Conservation (phyloP, 148 eudicot species). For the Vaccinium macrocarpon region DNA sequence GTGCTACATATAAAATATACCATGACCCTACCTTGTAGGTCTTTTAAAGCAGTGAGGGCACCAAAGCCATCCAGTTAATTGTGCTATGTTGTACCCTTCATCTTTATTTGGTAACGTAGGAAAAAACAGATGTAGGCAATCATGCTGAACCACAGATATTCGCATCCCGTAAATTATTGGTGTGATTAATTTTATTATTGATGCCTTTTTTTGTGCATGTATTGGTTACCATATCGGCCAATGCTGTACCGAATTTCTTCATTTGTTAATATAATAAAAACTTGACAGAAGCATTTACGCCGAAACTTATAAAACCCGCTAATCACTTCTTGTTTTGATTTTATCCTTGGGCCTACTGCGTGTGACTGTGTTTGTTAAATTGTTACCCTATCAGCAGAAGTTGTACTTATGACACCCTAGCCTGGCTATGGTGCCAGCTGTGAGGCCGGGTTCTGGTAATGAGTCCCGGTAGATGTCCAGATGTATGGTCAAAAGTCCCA, state of each 20-base stretch:
- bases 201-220: background rate
- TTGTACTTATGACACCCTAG: background rate
- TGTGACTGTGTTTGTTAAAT: background rate
- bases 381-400: background rate
- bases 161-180: background rate
- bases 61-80: background rate
- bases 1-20: too few species aligned
- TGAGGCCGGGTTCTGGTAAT: too few species aligned
- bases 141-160: background rate
- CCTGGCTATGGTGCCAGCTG: too few species aligned
- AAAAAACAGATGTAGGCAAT: background rate
- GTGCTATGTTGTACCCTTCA: background rate
- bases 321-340: background rate
- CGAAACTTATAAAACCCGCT: background rate
- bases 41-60: too few species aligned
- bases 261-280: background rate
- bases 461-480: too few species aligned
- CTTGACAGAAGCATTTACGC: background rate
- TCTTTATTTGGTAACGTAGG: background rate
- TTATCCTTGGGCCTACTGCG: background rate
- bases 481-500: too few species aligned
- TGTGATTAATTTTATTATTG: background rate
- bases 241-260: background rate
- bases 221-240: background rate
- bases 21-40: too few species aligned